Evolutionary conservation across 768 basidiomycete genomes (phyloP), one percentile per base, ranked within the genome.

Genomic region (Pulveroboletus sp.): DNA sequence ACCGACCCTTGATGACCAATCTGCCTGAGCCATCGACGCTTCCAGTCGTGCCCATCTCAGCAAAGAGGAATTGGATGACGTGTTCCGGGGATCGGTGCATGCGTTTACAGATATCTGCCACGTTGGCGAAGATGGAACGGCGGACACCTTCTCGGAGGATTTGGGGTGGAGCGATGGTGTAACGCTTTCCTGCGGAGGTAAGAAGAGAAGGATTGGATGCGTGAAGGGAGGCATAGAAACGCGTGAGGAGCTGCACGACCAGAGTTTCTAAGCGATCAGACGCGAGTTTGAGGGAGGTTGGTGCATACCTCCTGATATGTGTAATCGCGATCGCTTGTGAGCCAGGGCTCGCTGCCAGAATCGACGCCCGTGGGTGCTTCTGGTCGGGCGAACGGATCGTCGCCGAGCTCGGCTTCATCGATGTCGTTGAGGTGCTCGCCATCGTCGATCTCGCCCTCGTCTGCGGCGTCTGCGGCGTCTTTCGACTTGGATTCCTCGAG

Each of bases 21-120:
- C 94, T 84, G 17, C 88, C 87, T 1, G 83, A 81, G 50, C 93
- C 96, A 59, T 97, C 96, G 35, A 97, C 90, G 31, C 86, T 90
- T 50, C 95, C 95, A 20, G 87, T 95, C 13, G 96, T 99, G 73
- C 96, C 96, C 85, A 98, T 84, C 74, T 99, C 96, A 47, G 96
- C 84, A 65, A 97, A 98, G 55, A 98, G 74, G 76, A 90, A 99
- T 69, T 89, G 85, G 54, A 97, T 98, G 62, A 97, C 93, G 61
- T 99, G 96, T 70, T 97, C 95, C 17, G 96, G 93, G 74, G 91
- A 77, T 68, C 95, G 80, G 73, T 96, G 95, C 95, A 99, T 98
- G 64, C 90, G 85, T 72, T 87, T 93, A 80, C 95, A 98, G 56
- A 99, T 99, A 65, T 99, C 95, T 53, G 85, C 83, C 49, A 99